Evolutionary conservation across 1,284 basidiomycete genomes (phyloP), one percentile per base, ranked within the genome.

Genomic region (Cryptococcus sp.): DNA sequence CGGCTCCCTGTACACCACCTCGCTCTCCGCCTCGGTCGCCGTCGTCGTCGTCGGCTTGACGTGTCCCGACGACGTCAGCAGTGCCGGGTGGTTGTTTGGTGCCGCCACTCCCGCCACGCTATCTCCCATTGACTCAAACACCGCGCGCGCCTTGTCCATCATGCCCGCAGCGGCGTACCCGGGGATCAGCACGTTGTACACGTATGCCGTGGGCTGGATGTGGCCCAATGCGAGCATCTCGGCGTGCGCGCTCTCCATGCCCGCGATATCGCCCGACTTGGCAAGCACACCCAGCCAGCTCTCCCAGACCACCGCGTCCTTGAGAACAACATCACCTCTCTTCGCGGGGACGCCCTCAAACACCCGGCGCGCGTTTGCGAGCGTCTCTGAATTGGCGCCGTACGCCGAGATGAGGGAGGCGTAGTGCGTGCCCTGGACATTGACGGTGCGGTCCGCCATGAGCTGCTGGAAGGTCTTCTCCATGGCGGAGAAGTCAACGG

Each of bases 161-260:
- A 87, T 80, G 5, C 87, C 87, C 7, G 82, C 82, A 28, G 84
- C 81, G 0, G 93, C 86, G 70, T 93, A 89, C 1, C 89, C 91
- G 71, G 87, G 87, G 79, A 98, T 98, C 65, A 97, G 79, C 60
- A 90, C 81, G 77, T 98, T 98, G 45, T 88, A 89, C 61, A 98
- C 89, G 76, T 98, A 99, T 0, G 96, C 95, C 0, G 95, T 98
- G 82, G 92, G 87, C 66, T 88, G 87, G 8, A 94, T 83, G 39
- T 37, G 35, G 35, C 85, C 84, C 2, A 82, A 80, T 0, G 77
- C 68, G 40, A 77, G 76, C 80, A 98, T 85, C 57, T 84, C 83
- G 23, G 79, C 72, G 39, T 88, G 76, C 71, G 91, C 91, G 18
- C 78, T 64, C 0, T 87, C 84, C 35, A 95, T 83, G 51, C 96